Evolutionary conservation across 176 grass and related monocot species (phyloP).

Genomic region (Alopecurus myosuroides): DNA sequence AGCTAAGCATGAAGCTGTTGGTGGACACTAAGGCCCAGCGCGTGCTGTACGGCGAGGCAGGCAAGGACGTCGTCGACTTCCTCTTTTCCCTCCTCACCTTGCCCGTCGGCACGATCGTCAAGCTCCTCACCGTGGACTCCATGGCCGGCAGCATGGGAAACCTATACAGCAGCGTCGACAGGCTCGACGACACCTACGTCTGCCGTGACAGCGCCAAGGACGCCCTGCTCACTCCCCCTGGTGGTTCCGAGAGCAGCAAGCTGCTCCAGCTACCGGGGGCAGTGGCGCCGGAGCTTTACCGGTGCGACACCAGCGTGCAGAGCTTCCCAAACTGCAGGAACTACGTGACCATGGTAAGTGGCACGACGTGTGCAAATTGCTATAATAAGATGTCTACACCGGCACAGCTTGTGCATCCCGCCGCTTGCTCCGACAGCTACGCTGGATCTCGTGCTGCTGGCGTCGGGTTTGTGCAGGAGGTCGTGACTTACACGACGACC

Average conservation of each 20-base stretch:
- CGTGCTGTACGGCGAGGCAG: slow-evolving; percentile 47
- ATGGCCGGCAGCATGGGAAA: slow-evolving; percentile 32
- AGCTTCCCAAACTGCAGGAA: not conserved
- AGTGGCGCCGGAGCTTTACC: not conserved
- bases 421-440: not conserved
- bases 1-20: slow-evolving; percentile 29
- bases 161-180: slow-evolving; percentile 33
- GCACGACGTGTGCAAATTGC: not conserved
- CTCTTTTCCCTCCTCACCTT: slow-evolving; percentile 39
- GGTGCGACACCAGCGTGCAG: not conserved
- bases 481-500: slow-evolving; percentile 42
- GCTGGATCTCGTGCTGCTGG: not conserved
- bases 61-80: slow-evolving; percentile 55
- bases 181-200: slow-evolving; percentile 22
- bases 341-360: not conserved
- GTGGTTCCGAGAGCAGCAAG: not conserved
- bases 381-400: rapidly evolving
- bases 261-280: not conserved
- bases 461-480: not conserved
- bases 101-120: slow-evolving; percentile 2
- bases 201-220: not conserved
- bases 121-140: not conserved
- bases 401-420: not conserved
- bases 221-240: not conserved
- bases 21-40: slow-evolving; percentile 12